phyloP scores from a whole-genome alignment of 441 rosid species.

The Dalechampia spathulata region DNA sequence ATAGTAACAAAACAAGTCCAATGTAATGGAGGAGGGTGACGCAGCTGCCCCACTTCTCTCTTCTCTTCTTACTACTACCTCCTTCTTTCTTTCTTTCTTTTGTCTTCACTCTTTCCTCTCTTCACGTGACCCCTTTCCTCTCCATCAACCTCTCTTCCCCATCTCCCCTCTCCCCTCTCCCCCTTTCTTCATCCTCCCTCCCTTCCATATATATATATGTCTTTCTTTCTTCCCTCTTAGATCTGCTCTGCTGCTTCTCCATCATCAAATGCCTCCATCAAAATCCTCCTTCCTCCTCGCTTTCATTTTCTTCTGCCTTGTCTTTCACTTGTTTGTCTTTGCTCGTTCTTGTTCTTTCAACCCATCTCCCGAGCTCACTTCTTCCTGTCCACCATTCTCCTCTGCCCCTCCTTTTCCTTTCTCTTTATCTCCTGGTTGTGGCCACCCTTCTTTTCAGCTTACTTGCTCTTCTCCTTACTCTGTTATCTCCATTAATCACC shows the following conservation, averaged over 20 bases:
- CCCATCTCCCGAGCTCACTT: slow-evolving; percentile 18
- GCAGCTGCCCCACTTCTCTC: too few species aligned
- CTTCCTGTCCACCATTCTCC: slow-evolving; percentile 49
- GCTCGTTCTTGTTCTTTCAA: slow-evolving; percentile 21
- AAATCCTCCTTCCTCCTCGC: slow-evolving; percentile 19
- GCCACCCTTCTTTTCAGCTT: slow-evolving; percentile 71
- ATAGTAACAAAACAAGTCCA: too few species aligned
- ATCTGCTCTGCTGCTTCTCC: too few species aligned
- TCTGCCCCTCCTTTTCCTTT: slow-evolving; percentile 61
- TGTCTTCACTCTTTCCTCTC: slow-evolving; percentile 18
- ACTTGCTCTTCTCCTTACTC: slow-evolving; percentile 61
- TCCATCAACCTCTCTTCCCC: not conserved
- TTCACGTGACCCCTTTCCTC: slow-evolving; percentile 30
- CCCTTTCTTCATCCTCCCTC: too few species aligned
- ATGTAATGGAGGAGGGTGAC: too few species aligned
- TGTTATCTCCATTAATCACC: slow-evolving; percentile 47
- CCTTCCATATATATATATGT: too few species aligned
- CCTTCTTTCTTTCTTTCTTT: too few species aligned
- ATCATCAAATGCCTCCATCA: slow-evolving; percentile 9
- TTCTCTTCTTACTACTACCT: too few species aligned
- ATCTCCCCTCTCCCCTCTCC: too few species aligned
- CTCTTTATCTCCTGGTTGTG: slow-evolving; percentile 62
- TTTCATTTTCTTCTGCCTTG: slow-evolving; percentile 1
- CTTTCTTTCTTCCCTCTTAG: too few species aligned
- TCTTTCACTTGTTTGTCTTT: not conserved